A percentile compares a stretch with the other conserved stretches of the same genome.
Evolutionary conservation across 2,329 filamentous ascomycete species (phyloP).

Genomic region (Fusarium oligoseptatum): DNA sequence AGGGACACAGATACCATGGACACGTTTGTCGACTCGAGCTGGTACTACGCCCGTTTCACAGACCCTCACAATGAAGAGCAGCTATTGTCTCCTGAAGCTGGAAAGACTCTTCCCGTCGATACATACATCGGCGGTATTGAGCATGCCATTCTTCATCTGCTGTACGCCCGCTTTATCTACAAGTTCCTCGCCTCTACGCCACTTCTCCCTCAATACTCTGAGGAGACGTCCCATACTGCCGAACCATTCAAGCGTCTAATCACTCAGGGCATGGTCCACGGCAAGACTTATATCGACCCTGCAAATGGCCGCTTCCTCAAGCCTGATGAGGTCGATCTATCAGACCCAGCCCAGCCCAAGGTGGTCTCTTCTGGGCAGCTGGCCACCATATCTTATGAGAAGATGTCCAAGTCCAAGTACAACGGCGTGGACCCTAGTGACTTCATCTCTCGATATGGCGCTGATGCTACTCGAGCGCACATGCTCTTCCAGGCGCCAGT

Average conservation of each 20-base stretch:
- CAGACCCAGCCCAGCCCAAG: slow-evolving; percentile 66
- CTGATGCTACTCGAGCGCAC: slow-evolving; percentile 86
- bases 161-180: slow-evolving; percentile 91
- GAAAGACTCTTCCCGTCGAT: slow-evolving; percentile 79
- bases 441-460: slow-evolving; percentile 81
- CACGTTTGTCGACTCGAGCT: slow-evolving; percentile 94
- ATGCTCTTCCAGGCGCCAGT: slow-evolving; percentile 92
- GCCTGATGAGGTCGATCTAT: slow-evolving; percentile 79
- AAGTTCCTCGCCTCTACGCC: slow-evolving; percentile 79
- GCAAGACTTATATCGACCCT: slow-evolving; percentile 84
- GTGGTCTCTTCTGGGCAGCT: slow-evolving; percentile 71
- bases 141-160: slow-evolving; percentile 89
- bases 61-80: slow-evolving; percentile 74
- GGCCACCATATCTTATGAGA: slow-evolving; percentile 80
- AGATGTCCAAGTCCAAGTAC: slow-evolving; percentile 96
- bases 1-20: slow-evolving; percentile 97
- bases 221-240: slow-evolving; percentile 54
- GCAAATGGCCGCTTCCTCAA: slow-evolving; percentile 81
- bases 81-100: slow-evolving; percentile 73
- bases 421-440: slow-evolving; percentile 87
- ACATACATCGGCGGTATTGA: slow-evolving; percentile 92
- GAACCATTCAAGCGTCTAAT: slow-evolving; percentile 89
- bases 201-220: slow-evolving; percentile 58
- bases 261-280: slow-evolving; percentile 94
- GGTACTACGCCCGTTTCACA: slow-evolving; percentile 88